Percentiles rank a stretch among this genome's conserved stretches.
phyloP scores from a whole-genome alignment of 1,284 basidiomycete species.

The Testicularia cyperi region DNA sequence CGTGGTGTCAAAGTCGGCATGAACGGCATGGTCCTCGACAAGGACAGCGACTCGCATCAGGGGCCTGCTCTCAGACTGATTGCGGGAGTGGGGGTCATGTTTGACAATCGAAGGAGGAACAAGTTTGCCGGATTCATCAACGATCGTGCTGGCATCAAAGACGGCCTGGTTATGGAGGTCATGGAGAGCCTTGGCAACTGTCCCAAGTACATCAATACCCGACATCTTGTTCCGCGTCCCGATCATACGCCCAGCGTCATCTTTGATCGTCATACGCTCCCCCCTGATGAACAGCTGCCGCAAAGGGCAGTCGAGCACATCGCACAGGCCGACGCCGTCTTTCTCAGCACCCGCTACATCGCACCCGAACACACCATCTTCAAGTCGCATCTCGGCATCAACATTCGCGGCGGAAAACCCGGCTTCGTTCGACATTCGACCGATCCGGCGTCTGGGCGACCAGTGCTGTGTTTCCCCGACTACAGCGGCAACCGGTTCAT shows the following conservation, averaged over 20 bases:
- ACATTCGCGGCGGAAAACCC: conserved; percentile 27
- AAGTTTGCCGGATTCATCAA: conserved; percentile 30
- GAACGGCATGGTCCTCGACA: conserved; percentile 6
- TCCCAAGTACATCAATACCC: conserved; percentile 31
- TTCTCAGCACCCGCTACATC: conserved; percentile 19
- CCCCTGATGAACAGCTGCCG: conserved; percentile 6
- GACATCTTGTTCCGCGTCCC: conserved; percentile 8
- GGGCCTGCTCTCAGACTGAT: conserved; percentile 22
- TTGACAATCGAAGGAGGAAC: conserved; percentile 24
- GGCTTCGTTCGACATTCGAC: conserved; percentile 17
- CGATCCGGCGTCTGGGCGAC: conserved; percentile 3
- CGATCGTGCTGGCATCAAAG: conserved; percentile 10
- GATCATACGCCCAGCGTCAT: conserved; percentile 4
- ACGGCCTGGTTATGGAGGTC: conserved; percentile 19
- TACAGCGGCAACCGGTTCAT: conserved; percentile 32
- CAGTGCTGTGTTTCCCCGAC: conserved; percentile 24
- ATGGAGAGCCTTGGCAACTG: conserved; percentile 30
- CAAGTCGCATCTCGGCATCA: conserved; percentile 31
- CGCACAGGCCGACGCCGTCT: conserved; percentile 20
- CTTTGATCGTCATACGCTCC: conserved; percentile 5
- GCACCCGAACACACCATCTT: conserved; percentile 15
- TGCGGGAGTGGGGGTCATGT: conserved; percentile 27
- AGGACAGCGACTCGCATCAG: conserved; percentile 6
- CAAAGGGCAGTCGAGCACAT: conserved; percentile 10
- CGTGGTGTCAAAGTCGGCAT: conserved; percentile 25